Conservation (phyloP, 164 flowering plant species). For the Magnolia changhungtana region DNA sequence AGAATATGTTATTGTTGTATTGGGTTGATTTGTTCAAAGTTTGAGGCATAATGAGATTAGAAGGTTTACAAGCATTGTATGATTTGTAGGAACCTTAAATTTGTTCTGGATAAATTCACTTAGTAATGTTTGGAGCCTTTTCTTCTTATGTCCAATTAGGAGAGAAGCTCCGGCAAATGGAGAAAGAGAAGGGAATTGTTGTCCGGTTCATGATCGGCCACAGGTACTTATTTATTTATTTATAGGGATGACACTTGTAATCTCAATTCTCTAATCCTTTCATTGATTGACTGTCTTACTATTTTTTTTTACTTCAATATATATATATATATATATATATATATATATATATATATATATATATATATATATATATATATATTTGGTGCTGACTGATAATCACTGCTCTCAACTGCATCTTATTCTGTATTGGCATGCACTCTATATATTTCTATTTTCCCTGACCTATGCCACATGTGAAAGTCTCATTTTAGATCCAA, state of each 20-base stretch:
- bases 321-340: too few relatives aligned
- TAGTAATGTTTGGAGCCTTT: neutral
- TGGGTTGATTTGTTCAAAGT: neutral
- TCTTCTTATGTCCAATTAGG: conserved; percentile 38
- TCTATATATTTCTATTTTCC: neutral
- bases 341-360: too few relatives aligned
- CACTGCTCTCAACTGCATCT: neutral
- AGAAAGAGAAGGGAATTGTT: conserved; percentile 89
- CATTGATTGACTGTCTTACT: neutral
- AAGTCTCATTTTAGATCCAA: neutral
- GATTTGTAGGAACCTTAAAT: neutral
- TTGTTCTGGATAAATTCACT: neutral
- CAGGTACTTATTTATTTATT: conserved; percentile 40
- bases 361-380: too few relatives aligned
- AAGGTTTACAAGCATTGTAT: neutral
- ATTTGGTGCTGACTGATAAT: neutral
- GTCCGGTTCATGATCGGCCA: conserved; percentile 95
- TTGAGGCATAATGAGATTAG: neutral
- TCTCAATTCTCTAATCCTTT: neutral
- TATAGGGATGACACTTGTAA: neutral
- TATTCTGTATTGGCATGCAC: neutral
- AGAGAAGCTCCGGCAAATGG: conserved; percentile 68
- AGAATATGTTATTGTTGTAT: too few relatives aligned
- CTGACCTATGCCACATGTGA: neutral
- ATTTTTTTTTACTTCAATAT: neutral